Evolutionary conservation across 2,329 filamentous ascomycete genomes (phyloP), one percentile per base, ranked within the genome.

Genomic region (Leptographium wingfieldii): DNA sequence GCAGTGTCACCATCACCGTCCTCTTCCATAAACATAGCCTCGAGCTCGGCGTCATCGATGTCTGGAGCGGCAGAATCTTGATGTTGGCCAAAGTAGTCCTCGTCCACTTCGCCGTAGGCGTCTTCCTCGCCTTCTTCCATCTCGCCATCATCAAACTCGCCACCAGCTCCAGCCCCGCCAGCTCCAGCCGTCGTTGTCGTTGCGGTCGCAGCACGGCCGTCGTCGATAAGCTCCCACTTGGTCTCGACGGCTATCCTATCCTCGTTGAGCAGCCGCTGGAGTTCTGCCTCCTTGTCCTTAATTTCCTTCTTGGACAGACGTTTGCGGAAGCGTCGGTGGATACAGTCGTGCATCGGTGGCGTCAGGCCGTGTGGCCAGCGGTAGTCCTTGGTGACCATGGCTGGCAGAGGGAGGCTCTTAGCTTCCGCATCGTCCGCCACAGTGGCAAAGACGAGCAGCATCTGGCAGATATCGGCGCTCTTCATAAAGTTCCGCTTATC

Each of bases 401-500:
- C 72, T 1, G 91, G 91, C 16, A 95, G 75, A n/a, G 85, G 80
- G 58, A 76, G 78, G n/a, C 76, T 77, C 67, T 79, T 76, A 1
- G 86, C 86, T 68, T 88, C 85, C n/a, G 79, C 74, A 64, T 89
- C 86, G 59, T 73, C 85, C 55, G 77, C 74, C 22, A 92, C 86
- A 38, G 73, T 76, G 10, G 87, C 85, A 61, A 91, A 82, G 1
- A 92, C 88, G 9, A 95, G 75, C 43, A 95, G 80, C 88, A 96
- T 95, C 74, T 95, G 90, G 66, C 87, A 90, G 40, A 95, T 83
- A 68, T 96, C 91, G 38, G 88, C 87, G 10, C 88, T 88, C 74
- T 96, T 96, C 76, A 92, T 90, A 77, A 92, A 90, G 22, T 85
- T 82, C 68, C 88, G 90, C 68, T 86, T 86, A 70, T 95, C 91